Evolutionary conservation across 2,329 filamentous ascomycete genomes (phyloP).

Genomic region (Stylonectria norvegica): DNA sequence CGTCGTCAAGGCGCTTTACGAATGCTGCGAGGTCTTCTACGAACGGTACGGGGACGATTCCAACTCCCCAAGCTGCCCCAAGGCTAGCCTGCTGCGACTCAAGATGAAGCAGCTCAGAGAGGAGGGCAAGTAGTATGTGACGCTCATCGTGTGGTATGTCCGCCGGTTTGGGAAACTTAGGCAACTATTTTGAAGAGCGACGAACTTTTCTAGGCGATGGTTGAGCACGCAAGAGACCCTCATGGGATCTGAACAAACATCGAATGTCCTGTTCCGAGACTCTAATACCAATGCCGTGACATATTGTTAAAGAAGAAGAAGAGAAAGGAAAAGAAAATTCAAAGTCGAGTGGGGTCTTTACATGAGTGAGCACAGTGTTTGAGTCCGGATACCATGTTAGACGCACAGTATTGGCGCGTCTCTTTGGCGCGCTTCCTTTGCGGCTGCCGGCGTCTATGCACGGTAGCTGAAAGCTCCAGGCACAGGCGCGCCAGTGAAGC

Average conservation of each 20-base stretch:
- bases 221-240: conserved; percentile 93
- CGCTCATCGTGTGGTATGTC: conserved; percentile 43
- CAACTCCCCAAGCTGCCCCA: conserved; percentile 79
- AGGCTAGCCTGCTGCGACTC: conserved; percentile 70
- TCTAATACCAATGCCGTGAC: conserved; percentile 96
- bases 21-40: conserved; percentile 92
- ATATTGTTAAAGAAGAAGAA: conserved; percentile 60
- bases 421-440: conserved; percentile 15
- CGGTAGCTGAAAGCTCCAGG: conserved; percentile 4
- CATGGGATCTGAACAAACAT: conserved; percentile 86
- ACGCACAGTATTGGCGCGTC: conserved; percentile 16
- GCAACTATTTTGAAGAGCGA: conserved; percentile 71
- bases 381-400: background rate
- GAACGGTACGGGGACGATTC: conserved; percentile 72
- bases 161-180: conserved; percentile 49
- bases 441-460: conserved; percentile 3
- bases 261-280: conserved; percentile 93
- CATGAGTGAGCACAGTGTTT: conserved; percentile 22
- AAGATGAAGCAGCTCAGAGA: conserved; percentile 73
- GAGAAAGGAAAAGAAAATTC: conserved; percentile 29
- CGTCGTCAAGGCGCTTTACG: conserved; percentile 81
- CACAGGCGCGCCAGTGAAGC: conserved; percentile 21
- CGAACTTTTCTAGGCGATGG: conserved; percentile 84
- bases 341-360: conserved; percentile 21
- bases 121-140: conserved; percentile 39